phyloP scores from a whole-genome alignment of 306 rosid genomes.

The Arachis stenosperma region DNA sequence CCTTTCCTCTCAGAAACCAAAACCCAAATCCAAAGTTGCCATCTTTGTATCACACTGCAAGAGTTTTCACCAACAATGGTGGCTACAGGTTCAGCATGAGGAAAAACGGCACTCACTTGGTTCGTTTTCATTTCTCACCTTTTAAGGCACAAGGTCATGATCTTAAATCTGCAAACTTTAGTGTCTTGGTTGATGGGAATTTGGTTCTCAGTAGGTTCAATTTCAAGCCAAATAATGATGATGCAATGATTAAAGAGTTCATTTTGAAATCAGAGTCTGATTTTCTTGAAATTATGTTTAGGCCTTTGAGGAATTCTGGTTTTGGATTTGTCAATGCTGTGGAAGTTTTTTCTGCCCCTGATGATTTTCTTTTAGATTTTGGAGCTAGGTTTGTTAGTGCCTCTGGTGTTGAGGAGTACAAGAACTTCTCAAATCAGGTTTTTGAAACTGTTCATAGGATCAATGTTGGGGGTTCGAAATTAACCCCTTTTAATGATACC shows the following conservation, averaged over 20 bases:
- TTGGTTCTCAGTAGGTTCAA: constrained; percentile 44
- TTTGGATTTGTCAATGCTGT: constrained; percentile 79
- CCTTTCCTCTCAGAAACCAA: constrained; percentile 60
- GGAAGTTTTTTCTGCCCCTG: constrained; percentile 77
- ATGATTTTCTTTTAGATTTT: constrained; percentile 59
- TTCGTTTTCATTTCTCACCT: constrained; percentile 84
- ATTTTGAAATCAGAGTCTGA: constrained; percentile 53
- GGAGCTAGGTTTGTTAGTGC: constrained; percentile 60
- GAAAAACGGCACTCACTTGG: constrained; percentile 66
- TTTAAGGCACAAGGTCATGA: constrained; percentile 56
- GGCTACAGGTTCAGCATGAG: constrained; percentile 61
- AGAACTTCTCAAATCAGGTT: constrained; percentile 63
- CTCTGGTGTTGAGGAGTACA: constrained; percentile 51
- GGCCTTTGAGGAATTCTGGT: constrained; percentile 51
- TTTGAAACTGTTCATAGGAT: constrained; percentile 80
- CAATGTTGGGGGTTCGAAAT: constrained; percentile 75
- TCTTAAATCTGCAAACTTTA: constrained; percentile 59
- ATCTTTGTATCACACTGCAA: constrained; percentile 63
- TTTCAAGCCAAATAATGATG: constrained; percentile 38
- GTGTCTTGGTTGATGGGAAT: constrained; percentile 50
- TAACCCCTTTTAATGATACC: constrained; percentile 86
- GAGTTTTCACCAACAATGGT: constrained; percentile 65
- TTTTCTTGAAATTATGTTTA: constrained; percentile 59
- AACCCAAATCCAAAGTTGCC: constrained; percentile 58
- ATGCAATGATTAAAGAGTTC: constrained; percentile 57